Evolutionary conservation across 2,329 filamentous ascomycete species (phyloP).

Genomic region (Coniella vitis): DNA sequence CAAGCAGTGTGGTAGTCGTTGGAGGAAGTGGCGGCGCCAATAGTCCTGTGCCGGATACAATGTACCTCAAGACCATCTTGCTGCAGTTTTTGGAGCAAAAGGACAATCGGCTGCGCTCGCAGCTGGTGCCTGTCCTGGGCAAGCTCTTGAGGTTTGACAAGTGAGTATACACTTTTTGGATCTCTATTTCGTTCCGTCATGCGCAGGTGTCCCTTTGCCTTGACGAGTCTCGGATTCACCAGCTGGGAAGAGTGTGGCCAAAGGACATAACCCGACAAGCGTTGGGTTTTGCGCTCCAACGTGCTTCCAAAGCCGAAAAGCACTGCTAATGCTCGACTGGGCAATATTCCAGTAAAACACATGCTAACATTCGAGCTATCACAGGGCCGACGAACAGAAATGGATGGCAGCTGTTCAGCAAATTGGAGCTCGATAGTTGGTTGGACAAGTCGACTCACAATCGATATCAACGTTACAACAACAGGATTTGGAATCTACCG

Average conservation of each 20-base stretch:
- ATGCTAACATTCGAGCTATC: conserved; percentile 17
- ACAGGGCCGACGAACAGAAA: conserved; percentile 67
- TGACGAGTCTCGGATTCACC: too few species aligned
- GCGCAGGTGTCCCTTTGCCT: not conserved
- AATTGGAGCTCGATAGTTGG: conserved; percentile 26
- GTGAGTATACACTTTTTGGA: conserved; percentile 38
- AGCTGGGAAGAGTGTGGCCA: too few species aligned
- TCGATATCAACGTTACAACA: too few species aligned
- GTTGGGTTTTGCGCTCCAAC: too few species aligned
- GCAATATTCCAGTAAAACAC: too few species aligned
- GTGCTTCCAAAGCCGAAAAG: too few species aligned
- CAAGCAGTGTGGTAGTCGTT: conserved; percentile 24
- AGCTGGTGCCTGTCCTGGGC: conserved; percentile 71
- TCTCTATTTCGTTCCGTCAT: not conserved
- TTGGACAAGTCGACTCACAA: too few species aligned
- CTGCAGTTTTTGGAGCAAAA: conserved; percentile 76
- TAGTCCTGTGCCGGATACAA: conserved; percentile 36
- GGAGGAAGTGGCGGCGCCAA: conserved; percentile 19
- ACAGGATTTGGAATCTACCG: too few species aligned
- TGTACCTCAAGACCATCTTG: conserved; percentile 75
- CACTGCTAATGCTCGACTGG: too few species aligned
- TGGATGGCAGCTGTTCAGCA: conserved; percentile 71
- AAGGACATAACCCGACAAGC: too few species aligned
- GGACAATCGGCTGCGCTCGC: conserved; percentile 67
- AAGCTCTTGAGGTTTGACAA: conserved; percentile 72